Percentiles rank a stretch among this genome's conserved stretches.
These are phyloP conservation scores for Aureobasidium mangrovei DNA, from an alignment of 2,329 filamentous ascomycete genomes.

Conservation along the genomic window DNA sequence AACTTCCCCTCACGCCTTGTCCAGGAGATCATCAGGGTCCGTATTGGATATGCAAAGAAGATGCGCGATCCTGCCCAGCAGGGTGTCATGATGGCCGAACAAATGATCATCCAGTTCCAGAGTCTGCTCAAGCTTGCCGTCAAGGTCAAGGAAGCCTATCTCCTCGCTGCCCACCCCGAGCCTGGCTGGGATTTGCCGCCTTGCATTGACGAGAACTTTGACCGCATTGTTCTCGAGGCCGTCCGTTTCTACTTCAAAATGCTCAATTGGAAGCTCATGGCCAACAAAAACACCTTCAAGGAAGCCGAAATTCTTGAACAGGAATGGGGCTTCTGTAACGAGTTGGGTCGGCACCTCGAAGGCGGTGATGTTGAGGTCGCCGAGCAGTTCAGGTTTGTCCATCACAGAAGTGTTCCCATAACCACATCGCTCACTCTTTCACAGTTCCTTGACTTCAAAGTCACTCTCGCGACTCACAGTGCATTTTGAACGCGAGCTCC, in stretches of 20 bases:
- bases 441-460: constrained; percentile 76
- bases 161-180: constrained; percentile 73
- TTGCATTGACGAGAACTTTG: constrained; percentile 94
- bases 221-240: constrained; percentile 81
- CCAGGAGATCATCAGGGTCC: constrained; percentile 89
- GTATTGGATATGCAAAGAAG: constrained; percentile 82
- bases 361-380: constrained; percentile 93
- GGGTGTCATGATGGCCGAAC: constrained; percentile 87
- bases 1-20: constrained; percentile 95
- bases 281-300: constrained; percentile 98
- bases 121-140: constrained; percentile 86
- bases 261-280: constrained; percentile 93
- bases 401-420: neutral
- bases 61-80: constrained; percentile 93
- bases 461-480: constrained; percentile 78
- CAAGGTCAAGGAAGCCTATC: constrained; percentile 82
- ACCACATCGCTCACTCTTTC: constrained; percentile 21
- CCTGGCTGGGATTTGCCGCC: constrained; percentile 91
- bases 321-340: constrained; percentile 96
- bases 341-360: constrained; percentile 83
- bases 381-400: constrained; percentile 72
- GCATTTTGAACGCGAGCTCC: constrained; percentile 86
- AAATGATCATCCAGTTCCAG: constrained; percentile 96
- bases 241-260: constrained; percentile 98
- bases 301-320: constrained; percentile 95